These are phyloP conservation scores for Elaphomyces granulatus DNA, from an alignment of 495 filamentous ascomycete genomes.

Conservation along the genomic window DNA sequence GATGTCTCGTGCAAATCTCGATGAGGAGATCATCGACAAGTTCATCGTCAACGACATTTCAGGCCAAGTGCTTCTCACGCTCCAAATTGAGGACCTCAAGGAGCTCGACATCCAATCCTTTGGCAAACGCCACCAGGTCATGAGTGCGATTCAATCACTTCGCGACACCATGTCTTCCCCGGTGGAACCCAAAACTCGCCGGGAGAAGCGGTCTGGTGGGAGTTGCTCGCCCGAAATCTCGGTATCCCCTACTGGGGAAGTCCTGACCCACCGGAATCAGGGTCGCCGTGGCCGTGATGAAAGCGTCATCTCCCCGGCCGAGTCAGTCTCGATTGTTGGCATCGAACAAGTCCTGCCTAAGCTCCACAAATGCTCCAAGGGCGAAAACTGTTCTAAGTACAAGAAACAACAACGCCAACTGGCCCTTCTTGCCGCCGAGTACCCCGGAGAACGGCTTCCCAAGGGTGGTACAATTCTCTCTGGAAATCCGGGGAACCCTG, in stretches of 20 bases:
- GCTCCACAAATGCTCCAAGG: slow-evolving; percentile 76
- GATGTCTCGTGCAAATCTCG: slow-evolving; percentile 61
- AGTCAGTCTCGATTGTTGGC: slow-evolving; percentile 80
- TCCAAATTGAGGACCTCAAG: slow-evolving; percentile 88
- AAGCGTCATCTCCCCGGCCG: slow-evolving; percentile 39
- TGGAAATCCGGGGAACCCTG: slow-evolving; percentile 58
- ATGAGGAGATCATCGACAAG: slow-evolving; percentile 57
- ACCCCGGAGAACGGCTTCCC: slow-evolving; percentile 37
- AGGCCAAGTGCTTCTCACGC: slow-evolving; percentile 62
- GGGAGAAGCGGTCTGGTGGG: background rate
- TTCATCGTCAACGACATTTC: slow-evolving; percentile 86
- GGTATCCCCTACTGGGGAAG: slow-evolving; percentile 17
- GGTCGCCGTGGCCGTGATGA: slow-evolving; percentile 22
- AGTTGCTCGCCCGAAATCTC: slow-evolving; percentile 10
- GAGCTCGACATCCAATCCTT: slow-evolving; percentile 90
- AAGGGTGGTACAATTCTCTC: slow-evolving; percentile 42
- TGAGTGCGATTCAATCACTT: slow-evolving; percentile 67
- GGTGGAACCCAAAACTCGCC: slow-evolving; percentile 2
- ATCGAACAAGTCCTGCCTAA: slow-evolving; percentile 83
- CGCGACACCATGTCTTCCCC: slow-evolving; percentile 38
- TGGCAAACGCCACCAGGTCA: slow-evolving; percentile 72
- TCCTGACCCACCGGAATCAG: slow-evolving; percentile 21
- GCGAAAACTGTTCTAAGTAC: slow-evolving; percentile 74
- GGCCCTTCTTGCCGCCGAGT: slow-evolving; percentile 49
- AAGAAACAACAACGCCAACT: slow-evolving; percentile 57